Evolutionary conservation across 257 asterid species (phyloP).

Genomic region (Paraleonurus japonicus): DNA sequence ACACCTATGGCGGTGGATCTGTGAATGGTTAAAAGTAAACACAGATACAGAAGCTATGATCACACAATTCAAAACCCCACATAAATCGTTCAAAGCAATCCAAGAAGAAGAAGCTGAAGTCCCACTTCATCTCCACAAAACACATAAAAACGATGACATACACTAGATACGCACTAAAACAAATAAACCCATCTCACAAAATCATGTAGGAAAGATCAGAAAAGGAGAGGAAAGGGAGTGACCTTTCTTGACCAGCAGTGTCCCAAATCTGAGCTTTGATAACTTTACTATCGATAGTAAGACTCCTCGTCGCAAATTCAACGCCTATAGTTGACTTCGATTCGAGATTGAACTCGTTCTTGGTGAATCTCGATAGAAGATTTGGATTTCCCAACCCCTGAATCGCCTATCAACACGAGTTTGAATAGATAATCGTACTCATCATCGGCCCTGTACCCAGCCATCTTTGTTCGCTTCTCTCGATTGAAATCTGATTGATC

Average conservation of each 20-base stretch:
- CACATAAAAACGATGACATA: background rate
- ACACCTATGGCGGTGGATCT: background rate
- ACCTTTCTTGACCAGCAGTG: slow-evolving; percentile 84
- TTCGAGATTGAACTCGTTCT: slow-evolving; percentile 65
- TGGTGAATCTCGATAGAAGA: slow-evolving; percentile 63
- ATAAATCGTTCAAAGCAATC: slow-evolving; percentile 13
- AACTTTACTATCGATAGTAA: slow-evolving; percentile 49
- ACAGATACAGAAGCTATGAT: background rate
- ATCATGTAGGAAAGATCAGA: background rate
- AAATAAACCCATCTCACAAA: background rate
- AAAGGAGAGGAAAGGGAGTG: background rate
- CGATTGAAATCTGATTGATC: background rate
- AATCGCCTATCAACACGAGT: slow-evolving; percentile 68
- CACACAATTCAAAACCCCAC: background rate
- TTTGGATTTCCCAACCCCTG: slow-evolving; percentile 77
- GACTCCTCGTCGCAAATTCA: slow-evolving; percentile 62
- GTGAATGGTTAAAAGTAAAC: background rate
- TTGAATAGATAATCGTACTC: slow-evolving; percentile 63
- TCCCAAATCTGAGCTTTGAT: slow-evolving; percentile 87
- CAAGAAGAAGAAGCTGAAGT: background rate
- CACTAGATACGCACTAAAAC: background rate
- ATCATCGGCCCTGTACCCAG: slow-evolving; percentile 56
- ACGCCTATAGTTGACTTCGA: slow-evolving; percentile 69
- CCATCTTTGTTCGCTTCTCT: slow-evolving; percentile 33
- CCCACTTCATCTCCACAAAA: background rate